Evolutionary conservation across 495 filamentous ascomycete species (phyloP), one percentile per base, ranked within the genome.

Genomic region (Penicillium arizonense): DNA sequence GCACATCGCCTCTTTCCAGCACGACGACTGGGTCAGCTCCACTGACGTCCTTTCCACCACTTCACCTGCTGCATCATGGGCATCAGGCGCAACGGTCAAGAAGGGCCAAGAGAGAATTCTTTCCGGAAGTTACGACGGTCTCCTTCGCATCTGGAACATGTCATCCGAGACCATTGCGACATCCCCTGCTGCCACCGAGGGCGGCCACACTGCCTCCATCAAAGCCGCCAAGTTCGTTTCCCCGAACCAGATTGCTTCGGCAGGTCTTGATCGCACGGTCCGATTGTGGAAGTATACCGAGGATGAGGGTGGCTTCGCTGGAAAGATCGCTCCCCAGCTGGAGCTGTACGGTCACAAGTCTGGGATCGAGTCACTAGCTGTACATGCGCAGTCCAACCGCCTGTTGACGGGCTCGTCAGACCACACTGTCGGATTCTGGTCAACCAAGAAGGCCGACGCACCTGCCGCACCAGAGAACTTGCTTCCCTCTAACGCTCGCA

Each of bases 21-120:
- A 97, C 65, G 91, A 97, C 61, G 93, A 97, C 62, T 98, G 94
- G 94, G 88, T 98, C 30, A 88, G 87, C 66, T 78, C 83, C n/a
- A 87, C 96, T n/a, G 90, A 96, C 61, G 83, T 96, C 4, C 79
- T 93, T 16, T 91, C 88, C 0, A 67, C 58, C 16, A 83, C 77
- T 32, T 90, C 86, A 12, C 68, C 75, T 36, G 84, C 87, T 18
- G 84, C 77, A 18, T 72, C 69, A 38, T 85, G 82, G 82, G 69
- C 66, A 53, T 81, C 68, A 23, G 63, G 63, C 60, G 68, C 57
- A 47, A 64, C 51, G 6, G 54, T 74, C 48, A 44, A 58, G 4
- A 67, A 62, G 33, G 82, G 83, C 26, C 77, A 86, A 44, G 83
- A 86, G 59, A 76, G 90, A 37, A 87, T 97, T 49, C 71, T 96